Evolutionary conservation across 305 asterid genomes (phyloP).

Genomic region (Petunia hybrid): DNA sequence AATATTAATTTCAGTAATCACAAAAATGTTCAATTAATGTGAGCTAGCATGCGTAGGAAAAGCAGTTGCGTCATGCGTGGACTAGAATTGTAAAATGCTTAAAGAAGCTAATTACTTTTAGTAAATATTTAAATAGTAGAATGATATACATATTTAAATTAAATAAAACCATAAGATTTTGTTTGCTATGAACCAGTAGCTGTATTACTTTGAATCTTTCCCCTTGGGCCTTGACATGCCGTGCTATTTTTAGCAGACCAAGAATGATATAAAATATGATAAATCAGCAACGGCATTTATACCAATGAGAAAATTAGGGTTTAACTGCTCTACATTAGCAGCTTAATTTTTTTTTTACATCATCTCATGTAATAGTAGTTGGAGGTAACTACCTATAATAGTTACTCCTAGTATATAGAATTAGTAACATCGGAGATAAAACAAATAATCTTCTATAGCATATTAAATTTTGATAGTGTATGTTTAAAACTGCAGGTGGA

Average conservation of each 20-base stretch:
- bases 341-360: too few species aligned
- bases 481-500: too few species aligned
- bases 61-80: constrained; percentile 18
- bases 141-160: not conserved
- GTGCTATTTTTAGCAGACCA: not conserved
- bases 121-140: not conserved
- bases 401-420: too few species aligned
- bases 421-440: too few species aligned
- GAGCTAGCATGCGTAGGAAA: not conserved
- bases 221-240: constrained; percentile 5
- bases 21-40: not conserved
- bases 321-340: too few species aligned
- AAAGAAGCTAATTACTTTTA: not conserved
- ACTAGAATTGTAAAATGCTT: not conserved
- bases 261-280: not conserved
- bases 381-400: too few species aligned
- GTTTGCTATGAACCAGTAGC: not conserved
- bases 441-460: too few species aligned
- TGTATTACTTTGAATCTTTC: constrained; percentile 17
- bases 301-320: too few species aligned
- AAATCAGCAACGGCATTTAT: not conserved
- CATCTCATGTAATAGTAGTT: too few species aligned
- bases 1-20: too few species aligned
- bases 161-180: not conserved
- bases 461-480: too few species aligned